Base-by-base conservation (phyloP, 495 filamentous ascomycete genomes). In the Talaromyces liani region DNA sequence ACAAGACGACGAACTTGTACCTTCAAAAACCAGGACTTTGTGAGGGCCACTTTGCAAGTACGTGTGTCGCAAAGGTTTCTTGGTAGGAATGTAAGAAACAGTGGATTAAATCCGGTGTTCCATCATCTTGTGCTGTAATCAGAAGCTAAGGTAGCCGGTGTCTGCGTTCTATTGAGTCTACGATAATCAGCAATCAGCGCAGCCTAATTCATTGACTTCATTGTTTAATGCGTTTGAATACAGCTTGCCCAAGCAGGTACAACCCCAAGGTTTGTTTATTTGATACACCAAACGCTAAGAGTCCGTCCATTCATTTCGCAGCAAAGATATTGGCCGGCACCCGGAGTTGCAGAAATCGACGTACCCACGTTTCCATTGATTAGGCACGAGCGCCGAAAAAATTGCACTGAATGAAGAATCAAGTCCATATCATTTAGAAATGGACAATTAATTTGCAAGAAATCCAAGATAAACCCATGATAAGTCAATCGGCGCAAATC, bases 401-500 rank as follows among this genome's bases (percentile, higher is more conserved):
- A 55, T 9, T 55, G 51, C 24, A 20, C 22, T 55, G 10, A 29
- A 29, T 55, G 51, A 29, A 55, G 51, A 55, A 55, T 49, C 45
- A 49, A 49, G 18, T 49, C 45, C 18, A 49, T 49, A 49, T 49
- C n/a, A 20, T 49, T 49, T n/a, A 49, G 45, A 49, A 20, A 49
- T 20, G 24, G 27, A 16, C 24, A 14, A 27, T n/a, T n/a, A 14
- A 29, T 14, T 27, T 12, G 5, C 22, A 25, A 29, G n/a, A 29
- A 29, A 27, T 56, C 6, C 22, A 27, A n/a, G 24, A 56, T 54
- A 16, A 25, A 27, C 27, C 53, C 24, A 29, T 56, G 53, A 29
- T 56, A 56, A 29, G 24, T 62, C 24, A 18, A 51, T 53, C 39
- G 45, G 60, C 41, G 41, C 45, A 62, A 62, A 62, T 53, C 60